Evolutionary conservation across 495 filamentous ascomycete species (phyloP), one percentile per base, ranked within the genome.

Genomic region (Penicillium verhagenii): DNA sequence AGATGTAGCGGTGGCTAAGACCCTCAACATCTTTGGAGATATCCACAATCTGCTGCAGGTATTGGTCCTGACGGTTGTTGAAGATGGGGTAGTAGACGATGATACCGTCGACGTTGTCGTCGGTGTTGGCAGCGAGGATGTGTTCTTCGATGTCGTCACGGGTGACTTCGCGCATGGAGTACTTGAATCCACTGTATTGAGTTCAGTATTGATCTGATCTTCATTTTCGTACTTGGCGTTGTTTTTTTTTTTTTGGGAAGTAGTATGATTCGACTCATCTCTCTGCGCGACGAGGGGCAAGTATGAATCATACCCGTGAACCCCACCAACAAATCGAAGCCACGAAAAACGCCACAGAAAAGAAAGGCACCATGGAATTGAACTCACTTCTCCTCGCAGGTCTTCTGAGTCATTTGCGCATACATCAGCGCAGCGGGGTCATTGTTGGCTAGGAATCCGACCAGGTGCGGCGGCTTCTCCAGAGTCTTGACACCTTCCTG

Each of bases 71-170:
- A 14, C 82, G 80, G 58, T 83, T 86, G 73, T 88, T 85, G 80
- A 96, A 97, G 71, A 98, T 96, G 37, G 94, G 94, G 73, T 97
- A 98, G 76, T 98, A 98, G 66, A 97, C 90, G 58, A 98, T 93
- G 60, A 97, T 96, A 59, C 94, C 94, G 72, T 96, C 88, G 52
- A 97, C 85, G 11, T 70, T 57, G 50, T 78, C 61, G 70, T 97
- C 91, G 26, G 76, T 71, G 72, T 98, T 97, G 58, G 94, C 94
- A 51, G 74, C 75, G 25, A 95, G 75, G 62, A 98, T 86, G 48
- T 84, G 80, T 54, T 96, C 87, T 78, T 97, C 94, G 54, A 98
- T 85, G 20, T 84, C 80, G 61, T 96, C 92, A 57, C 91, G 93
- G 60, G 87, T 78, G 38, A 96, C 82, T 66, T 86, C 79, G 51